A percentile compares a stretch with the other conserved stretches of the same genome.
These are phyloP conservation scores for Closterium sp. DNA, from an alignment of 139 green algal species.

Conservation along the genomic window DNA sequence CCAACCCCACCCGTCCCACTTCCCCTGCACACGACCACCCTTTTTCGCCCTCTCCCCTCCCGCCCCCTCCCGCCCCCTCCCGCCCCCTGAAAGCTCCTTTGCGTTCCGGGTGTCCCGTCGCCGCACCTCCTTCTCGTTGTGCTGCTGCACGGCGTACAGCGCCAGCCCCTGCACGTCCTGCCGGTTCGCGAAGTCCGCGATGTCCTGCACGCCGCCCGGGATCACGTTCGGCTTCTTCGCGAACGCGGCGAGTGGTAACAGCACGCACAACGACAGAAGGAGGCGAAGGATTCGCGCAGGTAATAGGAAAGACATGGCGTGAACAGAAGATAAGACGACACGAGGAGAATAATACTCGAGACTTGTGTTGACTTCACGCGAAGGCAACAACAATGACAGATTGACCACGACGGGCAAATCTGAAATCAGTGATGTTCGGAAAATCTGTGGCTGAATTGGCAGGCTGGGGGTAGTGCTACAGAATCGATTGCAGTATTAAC, in stretches of 20 bases:
- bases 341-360: neutral
- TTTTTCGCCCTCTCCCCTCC: neutral
- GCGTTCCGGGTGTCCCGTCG: neutral
- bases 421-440: no score
- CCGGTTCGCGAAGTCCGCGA: neutral
- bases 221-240: neutral
- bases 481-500: no score
- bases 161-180: neutral
- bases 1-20: no score
- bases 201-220: neutral
- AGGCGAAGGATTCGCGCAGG: neutral
- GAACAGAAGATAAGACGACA: neutral
- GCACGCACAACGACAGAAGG: neutral
- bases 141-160: neutral
- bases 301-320: neutral
- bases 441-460: no score
- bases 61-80: neutral
- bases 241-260: neutral
- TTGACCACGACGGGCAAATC: no score
- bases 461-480: no score
- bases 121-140: neutral
- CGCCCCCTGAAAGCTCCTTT: neutral
- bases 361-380: neutral
- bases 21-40: no score
- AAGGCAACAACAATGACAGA: no score